Conservation (phyloP, 2,329 filamentous ascomycete genomes). For the Dactylella cylindrospora region DNA sequence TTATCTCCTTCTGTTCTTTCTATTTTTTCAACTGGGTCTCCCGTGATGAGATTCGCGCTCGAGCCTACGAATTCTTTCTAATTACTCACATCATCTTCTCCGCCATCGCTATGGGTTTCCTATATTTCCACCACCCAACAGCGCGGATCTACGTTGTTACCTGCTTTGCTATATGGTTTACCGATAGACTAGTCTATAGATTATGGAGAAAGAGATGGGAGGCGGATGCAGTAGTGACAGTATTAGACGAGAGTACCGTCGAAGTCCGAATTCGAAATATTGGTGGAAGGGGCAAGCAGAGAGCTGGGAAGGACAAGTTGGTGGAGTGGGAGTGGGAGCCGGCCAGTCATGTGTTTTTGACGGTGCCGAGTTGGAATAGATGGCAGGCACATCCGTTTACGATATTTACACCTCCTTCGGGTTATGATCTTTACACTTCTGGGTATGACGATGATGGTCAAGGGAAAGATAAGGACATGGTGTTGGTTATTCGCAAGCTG, state of each 20-base stretch:
- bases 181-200: constrained; percentile 60
- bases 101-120: constrained; percentile 58
- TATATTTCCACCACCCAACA: constrained; percentile 63
- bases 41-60: constrained; percentile 61
- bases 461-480: constrained; percentile 44
- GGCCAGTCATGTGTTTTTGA: constrained; percentile 66
- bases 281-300: neutral
- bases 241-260: constrained; percentile 31
- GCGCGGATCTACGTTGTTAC: constrained; percentile 59
- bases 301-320: neutral
- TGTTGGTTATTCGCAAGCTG: constrained; percentile 63
- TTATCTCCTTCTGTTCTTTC: constrained; percentile 55
- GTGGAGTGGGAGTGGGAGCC: constrained; percentile 56
- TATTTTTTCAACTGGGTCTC: constrained; percentile 48
- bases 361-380: constrained; percentile 59
- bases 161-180: constrained; percentile 60
- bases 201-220: constrained; percentile 19
- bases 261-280: constrained; percentile 14
- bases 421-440: constrained; percentile 20
- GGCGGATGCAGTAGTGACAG: constrained; percentile 8
- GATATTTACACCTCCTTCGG: constrained; percentile 63
- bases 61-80: constrained; percentile 66
- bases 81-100: constrained; percentile 63
- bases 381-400: constrained; percentile 69
- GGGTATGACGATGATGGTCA: neutral